Conservation (phyloP, 192 early-diverging fungal genomes). For the Martensiomyces pterosporus region DNA sequence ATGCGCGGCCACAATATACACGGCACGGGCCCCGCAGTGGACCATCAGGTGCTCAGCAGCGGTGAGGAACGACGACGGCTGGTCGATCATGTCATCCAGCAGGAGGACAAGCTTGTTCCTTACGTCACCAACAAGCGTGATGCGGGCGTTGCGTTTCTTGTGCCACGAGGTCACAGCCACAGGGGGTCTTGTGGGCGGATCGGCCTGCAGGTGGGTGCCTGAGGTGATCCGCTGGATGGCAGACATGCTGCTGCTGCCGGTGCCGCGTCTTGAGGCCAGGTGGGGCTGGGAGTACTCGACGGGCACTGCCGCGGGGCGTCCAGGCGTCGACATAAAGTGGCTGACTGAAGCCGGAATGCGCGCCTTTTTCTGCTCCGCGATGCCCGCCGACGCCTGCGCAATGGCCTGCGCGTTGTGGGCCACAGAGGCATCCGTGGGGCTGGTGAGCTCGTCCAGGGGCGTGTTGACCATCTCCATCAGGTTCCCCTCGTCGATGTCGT, state of each 20-base stretch:
- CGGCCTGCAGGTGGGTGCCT: constrained; percentile 48
- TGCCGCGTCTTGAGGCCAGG: too few relatives aligned
- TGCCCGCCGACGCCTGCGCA: constrained; percentile 28
- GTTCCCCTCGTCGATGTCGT: constrained; percentile 42
- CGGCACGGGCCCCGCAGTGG: constrained; percentile 73
- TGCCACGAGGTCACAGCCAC: constrained; percentile 52
- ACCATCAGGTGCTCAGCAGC: constrained; percentile 85
- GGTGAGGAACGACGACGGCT: constrained; percentile 83
- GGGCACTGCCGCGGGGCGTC: constrained; percentile 35
- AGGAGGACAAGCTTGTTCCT: constrained; percentile 79
- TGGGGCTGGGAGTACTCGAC: too few relatives aligned
- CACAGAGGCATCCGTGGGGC: constrained; percentile 1
- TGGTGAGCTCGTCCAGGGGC: constrained; percentile 29
- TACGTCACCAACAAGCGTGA: constrained; percentile 93
- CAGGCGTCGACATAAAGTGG: too few relatives aligned
- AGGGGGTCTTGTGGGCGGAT: constrained; percentile 45
- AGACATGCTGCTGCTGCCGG: constrained; percentile 13
- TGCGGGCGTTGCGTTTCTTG: constrained; percentile 55
- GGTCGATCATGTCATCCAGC: constrained; percentile 96
- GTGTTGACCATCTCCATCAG: constrained; percentile 55
- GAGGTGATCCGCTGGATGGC: constrained; percentile 46
- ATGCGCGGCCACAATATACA: constrained; percentile 92
- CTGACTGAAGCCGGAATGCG: background rate
- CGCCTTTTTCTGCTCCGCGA: constrained; percentile 30
- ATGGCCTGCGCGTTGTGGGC: constrained; percentile 40